Evolutionary conservation across 2,329 filamentous ascomycete species (phyloP).

Genomic region (Elsinoe ampelina): DNA sequence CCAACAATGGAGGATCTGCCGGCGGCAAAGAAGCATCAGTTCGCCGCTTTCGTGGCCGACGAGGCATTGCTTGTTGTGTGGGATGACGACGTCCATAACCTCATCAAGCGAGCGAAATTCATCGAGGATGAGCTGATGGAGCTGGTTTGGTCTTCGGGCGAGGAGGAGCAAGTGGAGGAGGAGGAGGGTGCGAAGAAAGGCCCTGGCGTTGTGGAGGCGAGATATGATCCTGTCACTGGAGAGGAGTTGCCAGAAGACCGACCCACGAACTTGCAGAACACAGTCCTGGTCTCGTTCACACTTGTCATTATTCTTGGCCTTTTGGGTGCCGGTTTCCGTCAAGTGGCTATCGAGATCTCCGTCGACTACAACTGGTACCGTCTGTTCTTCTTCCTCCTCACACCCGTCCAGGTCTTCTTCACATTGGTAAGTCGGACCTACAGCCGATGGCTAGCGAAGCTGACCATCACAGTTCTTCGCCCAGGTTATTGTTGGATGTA

Average conservation of each 20-base stretch:
- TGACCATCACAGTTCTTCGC: conserved; percentile 51
- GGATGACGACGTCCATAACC: conserved; percentile 68
- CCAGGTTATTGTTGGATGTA: conserved; percentile 66
- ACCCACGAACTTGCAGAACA: conserved; percentile 60
- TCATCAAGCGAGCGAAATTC: conserved; percentile 58
- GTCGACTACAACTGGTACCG: conserved; percentile 56
- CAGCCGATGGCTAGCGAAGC: not conserved
- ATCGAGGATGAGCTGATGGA: conserved; percentile 73
- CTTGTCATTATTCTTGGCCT: conserved; percentile 56
- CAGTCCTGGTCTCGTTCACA: conserved; percentile 57
- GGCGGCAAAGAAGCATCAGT: conserved; percentile 66
- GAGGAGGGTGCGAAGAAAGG: conserved; percentile 44
- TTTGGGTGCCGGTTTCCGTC: conserved; percentile 60
- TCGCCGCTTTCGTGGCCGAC: conserved; percentile 66
- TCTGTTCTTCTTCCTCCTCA: conserved; percentile 55
- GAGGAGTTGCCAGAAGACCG: conserved; percentile 55
- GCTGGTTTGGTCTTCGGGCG: conserved; percentile 59
- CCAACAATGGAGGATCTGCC: conserved; percentile 62
- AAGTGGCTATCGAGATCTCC: conserved; percentile 58
- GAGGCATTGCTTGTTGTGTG: conserved; percentile 67
- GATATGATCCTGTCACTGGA: conserved; percentile 64
- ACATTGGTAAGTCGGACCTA: conserved; percentile 44
- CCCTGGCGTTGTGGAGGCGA: conserved; percentile 39
- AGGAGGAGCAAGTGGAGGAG: conserved; percentile 44
- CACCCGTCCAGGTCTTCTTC: conserved; percentile 69